Base-by-base conservation (phyloP, 352 stramenopile genomes). In the Globisporangium splendens region DNA sequence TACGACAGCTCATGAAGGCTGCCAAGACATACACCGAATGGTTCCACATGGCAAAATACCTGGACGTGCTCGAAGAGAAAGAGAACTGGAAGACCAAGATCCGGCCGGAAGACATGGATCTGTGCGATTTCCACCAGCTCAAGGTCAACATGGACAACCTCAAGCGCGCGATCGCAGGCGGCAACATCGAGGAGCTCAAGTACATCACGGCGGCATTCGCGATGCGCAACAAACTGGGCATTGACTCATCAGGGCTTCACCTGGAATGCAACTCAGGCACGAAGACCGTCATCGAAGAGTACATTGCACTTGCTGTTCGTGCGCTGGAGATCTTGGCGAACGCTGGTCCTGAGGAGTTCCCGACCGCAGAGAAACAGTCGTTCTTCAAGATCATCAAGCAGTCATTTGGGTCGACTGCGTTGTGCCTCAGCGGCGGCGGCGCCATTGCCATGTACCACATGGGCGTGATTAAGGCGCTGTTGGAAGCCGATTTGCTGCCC, bases 391-490 rank as follows among this genome's bases (percentile, higher is more conserved):
- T 73, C 22, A 66, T 86, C 33, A 83, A 87, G 54, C 72, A 87
- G n/a, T 85, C 94, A 54, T 91, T 97, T 53, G 93, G 93, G 0
- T 80, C 83, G 7, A 97, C 93, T 5, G 93, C 91, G 14, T 67
- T 98, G 14, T 97, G 94, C 72, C 70, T 98, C 10, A 96, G 79
- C 13, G 95, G 93, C 46, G 95, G 93, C 15, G 93, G 93, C n/a
- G 84, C 62, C 59, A 95, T 91, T 59, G 86, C 89, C 1, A 98
- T 98, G 92, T 98, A 98, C 62, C 95, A 98, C 75, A 83, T 97
- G 61, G 95, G 95, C 28, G 89, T 97, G 11, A 88, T 98, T 12
- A 79, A 82, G 18, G 90, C 91, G 11, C 66, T 98, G 8, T 65
- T 97, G 2, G 83, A 97, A 22, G 81, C 79, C 0, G 81, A 91